Conservation (phyloP, 352 stramenopile species). For the Phytophthora sojae region DNA sequence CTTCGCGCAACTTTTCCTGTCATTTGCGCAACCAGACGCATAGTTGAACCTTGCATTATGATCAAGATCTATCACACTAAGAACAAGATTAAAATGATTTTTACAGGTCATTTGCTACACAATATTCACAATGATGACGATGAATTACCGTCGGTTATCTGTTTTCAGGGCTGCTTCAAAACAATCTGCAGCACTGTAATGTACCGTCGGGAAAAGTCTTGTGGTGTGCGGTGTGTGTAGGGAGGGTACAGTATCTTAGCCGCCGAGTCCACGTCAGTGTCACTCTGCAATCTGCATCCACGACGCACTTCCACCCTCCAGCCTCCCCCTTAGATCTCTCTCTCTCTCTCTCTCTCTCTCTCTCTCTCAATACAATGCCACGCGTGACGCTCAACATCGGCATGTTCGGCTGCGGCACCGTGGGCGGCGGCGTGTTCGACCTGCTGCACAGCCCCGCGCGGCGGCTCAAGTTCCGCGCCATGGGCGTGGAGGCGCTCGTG, state of each 20-base stretch:
- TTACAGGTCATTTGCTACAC: too few species aligned
- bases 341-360: too few species aligned
- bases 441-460: conserved; percentile 77
- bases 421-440: conserved; percentile 90
- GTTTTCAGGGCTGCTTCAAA: not conserved
- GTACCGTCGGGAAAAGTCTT: conserved; percentile 4
- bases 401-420: conserved; percentile 90
- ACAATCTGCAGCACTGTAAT: not conserved
- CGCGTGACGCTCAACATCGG: conserved; percentile 75
- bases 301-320: not conserved
- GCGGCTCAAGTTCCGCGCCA: conserved; percentile 55
- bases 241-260: not conserved
- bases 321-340: not conserved
- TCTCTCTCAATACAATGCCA: conserved; percentile 14
- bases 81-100: too few species aligned
- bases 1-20: not conserved
- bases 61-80: not conserved
- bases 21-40: not conserved
- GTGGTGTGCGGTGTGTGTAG: conserved; percentile 6
- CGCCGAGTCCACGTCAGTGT: conserved; percentile 1
- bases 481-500: conserved; percentile 82
- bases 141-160: too few species aligned
- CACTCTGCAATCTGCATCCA: conserved; percentile 19
- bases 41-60: too few species aligned
- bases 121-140: too few species aligned